Evolutionary conservation across 2,329 filamentous ascomycete genomes (phyloP), one percentile per base, ranked within the genome.

Genomic region (Drechslera avenae): DNA sequence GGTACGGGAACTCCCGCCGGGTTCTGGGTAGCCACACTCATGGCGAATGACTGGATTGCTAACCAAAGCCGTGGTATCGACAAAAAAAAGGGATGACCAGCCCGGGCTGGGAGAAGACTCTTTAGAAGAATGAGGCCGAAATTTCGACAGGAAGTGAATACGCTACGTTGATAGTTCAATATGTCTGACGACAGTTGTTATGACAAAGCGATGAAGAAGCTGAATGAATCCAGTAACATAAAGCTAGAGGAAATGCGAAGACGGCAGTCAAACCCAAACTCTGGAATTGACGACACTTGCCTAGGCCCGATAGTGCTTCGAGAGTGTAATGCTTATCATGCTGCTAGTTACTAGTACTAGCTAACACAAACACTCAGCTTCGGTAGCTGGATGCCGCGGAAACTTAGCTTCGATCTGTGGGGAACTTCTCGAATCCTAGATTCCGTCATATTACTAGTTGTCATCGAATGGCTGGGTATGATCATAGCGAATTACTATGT

Each of bases 391-490:
- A 46, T 40, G 56, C 59, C 59, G 59, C 59, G 57, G 59, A 60
- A 58, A 56, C 50, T 45, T 32, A 19, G 21, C 30, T 41, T 39
- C 42, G 56, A 62, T 61, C 50, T 66, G 60, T 59, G 64, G 59
- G 49, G 63, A 61, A 58, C 26, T n/a, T 39, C 19, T 44, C 37
- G 47, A 54, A 52, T 54, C 30, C 41, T 41, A 46, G 48, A 59
- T 64, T 50, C 47, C 50, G 53, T 59, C 60, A 64, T 59, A 45
- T 44, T 46, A 31, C 51, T 30, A 33, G 50, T 34, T 49, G 16
- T 12, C 30, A 50, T 52, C 33, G 30, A 42, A 34, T 3, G 35
- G 21, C 33, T 44, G 37, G 45, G 35, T 35, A 19, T 37, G 47
- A 31, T 48, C 33, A 51, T 46, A 33, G 33, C 28, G 21, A 47